phyloP scores from a whole-genome alignment of 257 asterid genomes.

The Forsythia suspensa region DNA sequence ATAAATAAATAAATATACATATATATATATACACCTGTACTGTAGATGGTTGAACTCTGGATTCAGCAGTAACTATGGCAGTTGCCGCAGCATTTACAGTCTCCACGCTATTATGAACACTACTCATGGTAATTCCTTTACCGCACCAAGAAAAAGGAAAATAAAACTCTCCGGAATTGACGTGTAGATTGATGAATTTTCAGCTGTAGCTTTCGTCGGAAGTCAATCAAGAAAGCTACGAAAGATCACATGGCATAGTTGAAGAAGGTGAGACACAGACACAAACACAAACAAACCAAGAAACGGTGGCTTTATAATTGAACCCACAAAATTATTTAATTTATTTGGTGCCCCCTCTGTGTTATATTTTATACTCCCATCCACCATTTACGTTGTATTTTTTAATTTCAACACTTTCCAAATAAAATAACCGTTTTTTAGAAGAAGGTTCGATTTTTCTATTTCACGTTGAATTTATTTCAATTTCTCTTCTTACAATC shows the following conservation, averaged over 20 bases:
- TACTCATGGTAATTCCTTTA: constrained; percentile 49
- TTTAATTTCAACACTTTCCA: too few species aligned
- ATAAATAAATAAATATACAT: constrained; percentile 17
- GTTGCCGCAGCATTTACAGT: constrained; percentile 96
- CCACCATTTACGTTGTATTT: not conserved
- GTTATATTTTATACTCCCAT: constrained; percentile 7
- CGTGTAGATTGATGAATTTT: constrained; percentile 18
- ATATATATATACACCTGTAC: constrained; percentile 66
- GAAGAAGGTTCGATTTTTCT: too few species aligned
- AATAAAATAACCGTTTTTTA: too few species aligned
- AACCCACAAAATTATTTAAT: not conserved
- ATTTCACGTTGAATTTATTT: too few species aligned
- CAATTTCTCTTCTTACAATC: too few species aligned
- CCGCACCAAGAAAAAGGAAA: not conserved
- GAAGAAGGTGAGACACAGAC: not conserved
- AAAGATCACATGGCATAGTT: constrained; percentile 47
- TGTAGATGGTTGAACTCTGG: constrained; percentile 82
- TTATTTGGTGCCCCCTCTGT: constrained; percentile 2
- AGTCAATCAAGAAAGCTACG: constrained; percentile 33
- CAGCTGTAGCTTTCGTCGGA: constrained; percentile 41
- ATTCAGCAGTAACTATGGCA: constrained; percentile 87
- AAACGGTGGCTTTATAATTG: constrained; percentile 29
- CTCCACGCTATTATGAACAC: constrained; percentile 77
- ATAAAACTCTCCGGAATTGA: constrained; percentile 22
- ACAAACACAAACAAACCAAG: constrained; percentile 25